Evolutionary conservation across 2,329 filamentous ascomycete genomes (phyloP).

Genomic region (Fusarium sublunatum): DNA sequence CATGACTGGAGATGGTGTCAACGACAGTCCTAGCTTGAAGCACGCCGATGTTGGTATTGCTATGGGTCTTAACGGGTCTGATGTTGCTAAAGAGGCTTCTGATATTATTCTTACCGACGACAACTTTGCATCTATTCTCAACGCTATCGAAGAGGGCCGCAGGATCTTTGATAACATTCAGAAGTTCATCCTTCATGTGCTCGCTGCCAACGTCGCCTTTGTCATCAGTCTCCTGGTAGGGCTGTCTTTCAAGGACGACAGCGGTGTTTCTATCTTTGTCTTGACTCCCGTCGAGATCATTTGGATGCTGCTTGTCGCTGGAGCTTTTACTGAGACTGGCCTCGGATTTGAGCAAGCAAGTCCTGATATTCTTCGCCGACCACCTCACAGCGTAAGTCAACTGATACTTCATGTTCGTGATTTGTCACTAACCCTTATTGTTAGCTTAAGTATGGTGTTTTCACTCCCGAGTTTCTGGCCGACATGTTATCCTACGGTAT

Average conservation of each 20-base stretch:
- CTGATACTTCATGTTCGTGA: too few species aligned
- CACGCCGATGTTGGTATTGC: constrained; percentile 76
- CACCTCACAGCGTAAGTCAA: constrained; percentile 57
- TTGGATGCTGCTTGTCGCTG: constrained; percentile 81
- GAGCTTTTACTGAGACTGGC: constrained; percentile 76
- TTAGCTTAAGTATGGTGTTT: constrained; percentile 64
- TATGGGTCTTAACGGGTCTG: constrained; percentile 72
- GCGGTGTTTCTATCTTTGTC: constrained; percentile 74
- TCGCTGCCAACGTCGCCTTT: constrained; percentile 75
- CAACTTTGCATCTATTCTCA: constrained; percentile 65
- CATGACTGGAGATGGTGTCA: constrained; percentile 79
- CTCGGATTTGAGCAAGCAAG: constrained; percentile 76
- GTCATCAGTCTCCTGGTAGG: constrained; percentile 74
- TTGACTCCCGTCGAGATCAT: constrained; percentile 77
- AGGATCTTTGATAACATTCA: constrained; percentile 78
- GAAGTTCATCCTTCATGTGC: constrained; percentile 74
- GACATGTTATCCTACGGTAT: constrained; percentile 73
- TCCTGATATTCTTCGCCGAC: constrained; percentile 73
- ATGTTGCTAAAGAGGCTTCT: constrained; percentile 75
- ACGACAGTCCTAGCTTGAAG: constrained; percentile 75
- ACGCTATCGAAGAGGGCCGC: constrained; percentile 71
- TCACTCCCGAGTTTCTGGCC: constrained; percentile 71
- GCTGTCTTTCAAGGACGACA: constrained; percentile 73
- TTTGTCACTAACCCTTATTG: background rate
- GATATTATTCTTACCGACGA: constrained; percentile 76